Evolutionary conservation across 2,329 filamentous ascomycete genomes (phyloP), one percentile per base, ranked within the genome.

Genomic region (Neophaeococcomyces mojaviensis): DNA sequence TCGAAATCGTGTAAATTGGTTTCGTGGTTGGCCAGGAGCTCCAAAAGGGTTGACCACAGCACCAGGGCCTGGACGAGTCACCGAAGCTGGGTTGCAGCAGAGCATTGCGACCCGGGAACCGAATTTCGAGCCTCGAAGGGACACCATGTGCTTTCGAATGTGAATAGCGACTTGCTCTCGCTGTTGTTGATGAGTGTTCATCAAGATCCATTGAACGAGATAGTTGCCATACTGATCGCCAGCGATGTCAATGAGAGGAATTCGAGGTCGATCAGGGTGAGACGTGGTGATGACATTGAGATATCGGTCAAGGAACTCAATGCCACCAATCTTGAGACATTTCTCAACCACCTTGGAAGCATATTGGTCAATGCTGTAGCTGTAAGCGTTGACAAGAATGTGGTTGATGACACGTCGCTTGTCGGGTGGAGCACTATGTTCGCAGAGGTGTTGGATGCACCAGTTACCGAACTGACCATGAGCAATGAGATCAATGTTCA

Each of bases 171-270:
- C 92, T 54, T 94, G 73, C 63, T 98, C 94, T 48, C 88, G 86
- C 64, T 97, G 92, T 64, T 94, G 88, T 45, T 84, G 74, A 48
- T 82, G 81, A 50, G 88, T 84, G 63, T 96, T 86, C 58, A 88
- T 89, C 61, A 98, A 74, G 61, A 98, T 92, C 79, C 94, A 95
- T 67, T 98, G 92, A 53, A 98, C 86, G 53, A 98, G 77, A 61
- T 98, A 98, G 69, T 98, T 98, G 58, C 92, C 92, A 62, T 97
- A 98, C 66, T 98, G 94, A 64, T 98, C 94, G 60, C 92, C 94
- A 53, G 92, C 87, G 80, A 77, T 97, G 63, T 98, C 90, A 64
- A 98, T 97, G 58, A 98, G 74, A 2, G 92, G 90, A 69, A 97
- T 97, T 45, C 92, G 88, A 50, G 92, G 90, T 55, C 92, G 86